phyloP scores from a whole-genome alignment of 2,329 filamentous ascomycete genomes.

The Exophiala sp. region DNA sequence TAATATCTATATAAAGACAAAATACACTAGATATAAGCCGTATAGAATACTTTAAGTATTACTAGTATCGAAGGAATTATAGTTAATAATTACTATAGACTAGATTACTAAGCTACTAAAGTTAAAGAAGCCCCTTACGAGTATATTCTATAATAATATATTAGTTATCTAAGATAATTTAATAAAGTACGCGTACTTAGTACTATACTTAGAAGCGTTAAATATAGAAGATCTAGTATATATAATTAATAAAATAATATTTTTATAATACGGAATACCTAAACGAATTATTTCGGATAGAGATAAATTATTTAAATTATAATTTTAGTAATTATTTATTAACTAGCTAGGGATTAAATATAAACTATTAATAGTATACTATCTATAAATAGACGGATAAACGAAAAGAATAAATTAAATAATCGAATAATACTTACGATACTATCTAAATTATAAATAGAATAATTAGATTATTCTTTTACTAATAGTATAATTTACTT shows the following conservation, averaged over 20 bases:
- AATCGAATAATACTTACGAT: slow-evolving; percentile 15
- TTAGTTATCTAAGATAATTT: too few relatives aligned
- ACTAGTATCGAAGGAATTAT: too few relatives aligned
- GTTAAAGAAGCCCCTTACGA: too few relatives aligned
- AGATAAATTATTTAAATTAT: slow-evolving; percentile 3
- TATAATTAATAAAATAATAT: neutral
- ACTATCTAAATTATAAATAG: too few relatives aligned
- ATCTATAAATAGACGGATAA: slow-evolving; percentile 18
- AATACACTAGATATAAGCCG: too few relatives aligned
- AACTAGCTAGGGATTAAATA: slow-evolving; percentile 7
- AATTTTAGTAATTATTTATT: slow-evolving; percentile 3
- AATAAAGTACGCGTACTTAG: slow-evolving; percentile 1
- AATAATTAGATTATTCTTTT: too few relatives aligned
- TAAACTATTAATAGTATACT: slow-evolving; percentile 14
- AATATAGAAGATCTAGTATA: neutral
- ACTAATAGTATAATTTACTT: too few relatives aligned
- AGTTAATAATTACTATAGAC: too few relatives aligned
- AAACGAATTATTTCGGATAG: neutral
- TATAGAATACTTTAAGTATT: too few relatives aligned
- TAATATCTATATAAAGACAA: too few relatives aligned
- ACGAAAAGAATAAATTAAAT: slow-evolving; percentile 21
- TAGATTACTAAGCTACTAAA: too few relatives aligned
- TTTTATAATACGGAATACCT: neutral
- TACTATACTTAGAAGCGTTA: slow-evolving; percentile 1
- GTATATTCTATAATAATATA: too few relatives aligned